Evolutionary conservation across 176 grass and related monocot genomes (phyloP), one percentile per base, ranked within the genome.

Genomic region (Musa itinerans): DNA sequence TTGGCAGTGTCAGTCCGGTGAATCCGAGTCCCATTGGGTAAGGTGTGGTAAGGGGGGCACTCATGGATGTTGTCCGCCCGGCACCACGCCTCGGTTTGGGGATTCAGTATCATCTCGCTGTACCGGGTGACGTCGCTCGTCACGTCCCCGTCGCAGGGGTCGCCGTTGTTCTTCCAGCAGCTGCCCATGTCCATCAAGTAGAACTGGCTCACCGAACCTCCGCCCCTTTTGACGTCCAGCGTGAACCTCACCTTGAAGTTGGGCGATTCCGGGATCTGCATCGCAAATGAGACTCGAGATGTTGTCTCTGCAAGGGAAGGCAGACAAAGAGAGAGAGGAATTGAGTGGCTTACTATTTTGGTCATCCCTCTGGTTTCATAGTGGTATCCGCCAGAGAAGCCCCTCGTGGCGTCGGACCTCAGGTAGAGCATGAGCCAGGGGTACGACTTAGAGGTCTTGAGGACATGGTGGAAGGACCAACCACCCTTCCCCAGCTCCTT

Each of bases 51-150:
- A 1, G 93, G 87, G 25, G 93, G 93, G 74, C 93, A 96, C 85
- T 88, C 63, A 51, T 88, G 73, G 3, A 70, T 4, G 9, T 79
- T 69, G 61, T 74, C 64, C 8, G 85, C 89, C 1, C 19, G 9
- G 83, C 93, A 96, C 89, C 93, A 96, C 1, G 83, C 22, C 26
- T 76, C 63, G 2, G 85, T 90, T 10, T 81, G 81, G 2, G 89
- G 93, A 83, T 96, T 96, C 75, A 96, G 89, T 81, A 96, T 90
- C 93, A 96, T 96, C 85, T 96, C 93, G 81, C 85, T 90, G 85
- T 96, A 96, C 43, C 93, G 87, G 0, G 93, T 96, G 63, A 96
- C 93, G 65, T 96, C 93, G 2, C 83, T 90, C 22, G 79, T 14
- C 8, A 76, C 75, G 68, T 96, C 87, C 54, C 93, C 93, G 54